phyloP scores from a whole-genome alignment of 2,329 filamentous ascomycete genomes.

The Pseudopyrenochaeta lycopersici region DNA sequence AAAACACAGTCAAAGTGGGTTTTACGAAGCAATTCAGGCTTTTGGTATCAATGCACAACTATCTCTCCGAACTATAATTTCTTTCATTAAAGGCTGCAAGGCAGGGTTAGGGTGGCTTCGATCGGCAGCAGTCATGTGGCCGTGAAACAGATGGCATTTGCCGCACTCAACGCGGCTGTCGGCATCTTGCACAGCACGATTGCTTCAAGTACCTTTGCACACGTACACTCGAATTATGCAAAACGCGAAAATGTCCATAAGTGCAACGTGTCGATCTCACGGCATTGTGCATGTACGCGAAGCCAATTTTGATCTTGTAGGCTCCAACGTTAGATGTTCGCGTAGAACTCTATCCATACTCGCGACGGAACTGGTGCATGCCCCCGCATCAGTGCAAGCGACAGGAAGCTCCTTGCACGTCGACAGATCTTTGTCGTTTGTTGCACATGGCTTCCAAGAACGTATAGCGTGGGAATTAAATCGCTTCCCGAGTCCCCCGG shows the following conservation, averaged over 20 bases:
- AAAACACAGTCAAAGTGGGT: slow-evolving; percentile 9
- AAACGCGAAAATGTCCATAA: background rate
- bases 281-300: background rate
- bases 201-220: background rate
- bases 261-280: background rate
- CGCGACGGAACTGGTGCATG: background rate
- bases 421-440: background rate
- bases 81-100: slow-evolving; percentile 3
- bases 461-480: background rate
- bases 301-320: background rate
- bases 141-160: slow-evolving; percentile 26
- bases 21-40: slow-evolving; percentile 16
- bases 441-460: background rate
- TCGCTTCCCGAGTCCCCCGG: slow-evolving; percentile 1
- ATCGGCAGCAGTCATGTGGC: slow-evolving; percentile 14
- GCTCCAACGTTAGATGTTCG: background rate
- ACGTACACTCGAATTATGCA: background rate
- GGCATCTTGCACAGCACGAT: slow-evolving; percentile 5
- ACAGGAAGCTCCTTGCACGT: background rate
- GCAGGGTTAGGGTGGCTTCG: background rate
- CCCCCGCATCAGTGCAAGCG: slow-evolving; percentile 1
- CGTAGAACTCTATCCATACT: background rate
- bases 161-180: slow-evolving; percentile 12
- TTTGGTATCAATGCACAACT: slow-evolving; percentile 10
- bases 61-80: slow-evolving; percentile 1